These are phyloP conservation scores for Ceratorhiza oryzae-sativae DNA, from an alignment of 1,284 basidiomycete genomes.

Conservation along the genomic window DNA sequence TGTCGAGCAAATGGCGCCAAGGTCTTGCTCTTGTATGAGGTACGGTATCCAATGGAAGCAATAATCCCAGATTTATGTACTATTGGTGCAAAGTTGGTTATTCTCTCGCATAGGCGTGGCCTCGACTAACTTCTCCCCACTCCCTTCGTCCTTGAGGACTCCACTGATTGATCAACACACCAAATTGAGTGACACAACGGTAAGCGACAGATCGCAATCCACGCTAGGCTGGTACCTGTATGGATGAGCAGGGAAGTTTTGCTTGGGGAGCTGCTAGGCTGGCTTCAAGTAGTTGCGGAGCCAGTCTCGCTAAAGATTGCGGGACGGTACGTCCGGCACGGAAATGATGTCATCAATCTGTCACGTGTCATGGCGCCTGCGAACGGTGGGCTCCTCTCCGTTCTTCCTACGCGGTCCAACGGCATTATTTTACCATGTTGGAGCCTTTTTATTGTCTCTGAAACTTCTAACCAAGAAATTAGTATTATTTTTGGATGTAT, in stretches of 20 bases:
- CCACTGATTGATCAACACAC: conserved; percentile 14
- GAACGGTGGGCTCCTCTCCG: not conserved
- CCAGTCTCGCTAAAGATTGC: not conserved
- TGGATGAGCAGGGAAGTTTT: not conserved
- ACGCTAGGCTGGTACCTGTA: not conserved
- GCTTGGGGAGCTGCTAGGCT: not conserved
- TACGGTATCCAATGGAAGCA: too few relatives aligned
- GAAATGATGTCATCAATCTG: conserved; percentile 15
- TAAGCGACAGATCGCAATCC: too few relatives aligned
- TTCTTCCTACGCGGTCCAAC: not conserved
- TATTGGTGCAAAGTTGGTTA: not conserved
- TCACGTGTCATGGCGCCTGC: conserved; percentile 2
- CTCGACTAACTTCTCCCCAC: not conserved
- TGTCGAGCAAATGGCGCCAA: not conserved
- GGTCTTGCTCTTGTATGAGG: too few relatives aligned
- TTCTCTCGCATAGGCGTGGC: not conserved
- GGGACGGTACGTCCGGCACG: conserved; percentile 18
- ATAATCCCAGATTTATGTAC: not conserved
- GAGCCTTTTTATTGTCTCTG: too few relatives aligned
- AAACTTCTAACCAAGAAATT: not conserved
- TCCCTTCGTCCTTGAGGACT: not conserved
- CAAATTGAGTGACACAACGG: too few relatives aligned
- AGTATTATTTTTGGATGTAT: not conserved
- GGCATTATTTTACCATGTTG: not conserved
- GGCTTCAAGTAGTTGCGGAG: not conserved